Evolutionary conservation across 768 basidiomycete species (phyloP).

Genomic region (Amanita thiersii): DNA sequence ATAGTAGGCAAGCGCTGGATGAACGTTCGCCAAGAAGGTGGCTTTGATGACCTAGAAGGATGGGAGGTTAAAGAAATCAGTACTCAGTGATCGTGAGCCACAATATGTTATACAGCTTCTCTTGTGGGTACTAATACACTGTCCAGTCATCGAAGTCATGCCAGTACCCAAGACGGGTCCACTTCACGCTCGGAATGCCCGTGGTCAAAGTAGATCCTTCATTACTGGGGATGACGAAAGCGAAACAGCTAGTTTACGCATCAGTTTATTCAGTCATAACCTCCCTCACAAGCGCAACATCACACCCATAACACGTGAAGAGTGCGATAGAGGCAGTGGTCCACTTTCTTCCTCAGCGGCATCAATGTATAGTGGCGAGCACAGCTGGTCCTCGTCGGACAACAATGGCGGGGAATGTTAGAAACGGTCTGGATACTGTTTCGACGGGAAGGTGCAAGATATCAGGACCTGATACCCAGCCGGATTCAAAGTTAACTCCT

Average conservation of each 20-base stretch:
- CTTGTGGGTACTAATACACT: conserved; percentile 1
- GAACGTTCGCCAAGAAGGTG: conserved; percentile 63
- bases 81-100: conserved; percentile 66
- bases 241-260: conserved; percentile 36
- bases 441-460: conserved; percentile 6
- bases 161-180: conserved; percentile 23
- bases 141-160: conserved; percentile 66
- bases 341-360: conserved; percentile 19
- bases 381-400: conserved; percentile 18
- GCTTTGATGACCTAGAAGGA: conserved; percentile 74
- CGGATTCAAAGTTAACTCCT: conserved; percentile 72
- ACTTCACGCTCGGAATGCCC: conserved; percentile 15
- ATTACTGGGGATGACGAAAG: conserved; percentile 29
- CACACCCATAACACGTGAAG: conserved; percentile 9
- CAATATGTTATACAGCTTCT: no score
- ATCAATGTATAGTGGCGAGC: conserved; percentile 43
- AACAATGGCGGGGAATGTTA: conserved; percentile 5
- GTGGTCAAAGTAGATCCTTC: no score
- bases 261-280: conserved; percentile 30
- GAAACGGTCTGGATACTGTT: conserved; percentile 4
- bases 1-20: conserved; percentile 77
- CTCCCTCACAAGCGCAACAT: conserved; percentile 15
- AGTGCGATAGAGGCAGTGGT: conserved; percentile 3
- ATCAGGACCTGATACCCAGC: conserved; percentile 30
- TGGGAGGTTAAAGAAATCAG: conserved; percentile 91